These are phyloP conservation scores for Ophiostoma montium DNA, from an alignment of 2,329 filamentous ascomycete genomes.

Conservation along the genomic window DNA sequence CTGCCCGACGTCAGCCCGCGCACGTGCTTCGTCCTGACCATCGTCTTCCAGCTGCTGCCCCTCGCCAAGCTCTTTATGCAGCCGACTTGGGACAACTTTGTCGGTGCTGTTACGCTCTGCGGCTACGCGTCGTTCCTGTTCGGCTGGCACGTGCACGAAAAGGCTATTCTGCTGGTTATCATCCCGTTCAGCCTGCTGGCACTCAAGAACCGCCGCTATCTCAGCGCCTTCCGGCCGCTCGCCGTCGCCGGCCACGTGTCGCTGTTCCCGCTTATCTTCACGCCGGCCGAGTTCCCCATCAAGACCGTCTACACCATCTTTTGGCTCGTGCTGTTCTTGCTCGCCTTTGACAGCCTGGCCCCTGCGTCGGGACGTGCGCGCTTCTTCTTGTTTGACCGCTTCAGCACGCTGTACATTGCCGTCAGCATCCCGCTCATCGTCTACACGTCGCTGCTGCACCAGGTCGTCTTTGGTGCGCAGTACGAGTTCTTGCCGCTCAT, in stretches of 20 bases:
- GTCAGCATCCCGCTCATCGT: constrained; percentile 77
- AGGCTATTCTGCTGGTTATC: constrained; percentile 86
- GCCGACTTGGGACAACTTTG: constrained; percentile 78
- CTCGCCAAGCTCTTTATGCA: constrained; percentile 68
- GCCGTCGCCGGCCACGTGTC: constrained; percentile 92
- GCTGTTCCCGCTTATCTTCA: constrained; percentile 87
- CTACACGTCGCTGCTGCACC: constrained; percentile 78
- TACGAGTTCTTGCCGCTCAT: constrained; percentile 91
- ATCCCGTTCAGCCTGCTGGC: constrained; percentile 91
- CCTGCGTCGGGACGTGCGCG: constrained; percentile 68
- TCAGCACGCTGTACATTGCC: constrained; percentile 78
- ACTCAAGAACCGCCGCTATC: constrained; percentile 75
- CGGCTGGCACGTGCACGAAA: constrained; percentile 97
- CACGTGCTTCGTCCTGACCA: constrained; percentile 67
- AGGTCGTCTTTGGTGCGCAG: constrained; percentile 64
- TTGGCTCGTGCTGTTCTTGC: constrained; percentile 78
- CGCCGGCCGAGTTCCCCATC: constrained; percentile 79
- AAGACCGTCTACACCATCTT: constrained; percentile 88
- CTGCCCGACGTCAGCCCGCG: constrained; percentile 73
- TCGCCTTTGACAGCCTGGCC: constrained; percentile 75
- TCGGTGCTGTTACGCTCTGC: constrained; percentile 80
- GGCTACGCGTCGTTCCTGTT: constrained; percentile 95
- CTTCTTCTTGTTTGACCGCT: constrained; percentile 81
- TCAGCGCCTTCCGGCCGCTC: constrained; percentile 81
- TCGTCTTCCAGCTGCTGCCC: constrained; percentile 67